Conservation (phyloP, 139 green algal genomes). For the Spirogloea muscicola region DNA sequence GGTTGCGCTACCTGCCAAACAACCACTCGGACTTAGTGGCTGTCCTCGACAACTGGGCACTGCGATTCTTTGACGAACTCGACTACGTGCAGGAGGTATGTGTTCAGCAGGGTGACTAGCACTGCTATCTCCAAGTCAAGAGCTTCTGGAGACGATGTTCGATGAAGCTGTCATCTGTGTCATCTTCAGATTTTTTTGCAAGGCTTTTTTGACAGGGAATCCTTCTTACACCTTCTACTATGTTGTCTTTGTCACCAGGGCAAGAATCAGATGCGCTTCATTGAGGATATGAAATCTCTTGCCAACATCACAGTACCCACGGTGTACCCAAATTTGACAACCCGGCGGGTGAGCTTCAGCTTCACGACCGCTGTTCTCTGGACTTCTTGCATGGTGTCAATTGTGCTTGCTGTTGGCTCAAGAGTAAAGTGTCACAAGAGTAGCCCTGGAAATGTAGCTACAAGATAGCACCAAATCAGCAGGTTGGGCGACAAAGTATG, state of each 20-base stretch:
- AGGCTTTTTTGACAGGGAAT: neutral
- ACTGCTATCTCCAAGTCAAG: too few relatives aligned
- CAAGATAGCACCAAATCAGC: too few relatives aligned
- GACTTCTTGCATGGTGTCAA: too few relatives aligned
- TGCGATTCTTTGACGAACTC: constrained; percentile 81
- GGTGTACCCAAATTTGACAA: constrained; percentile 29
- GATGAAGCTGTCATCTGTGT: too few relatives aligned
- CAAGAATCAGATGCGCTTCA: constrained; percentile 46
- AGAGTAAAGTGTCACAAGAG: too few relatives aligned
- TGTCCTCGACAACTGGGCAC: constrained; percentile 57
- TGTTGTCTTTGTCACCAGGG: constrained; percentile 1
- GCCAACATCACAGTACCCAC: constrained; percentile 28
- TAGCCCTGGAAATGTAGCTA: too few relatives aligned
- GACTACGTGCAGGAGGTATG: constrained; percentile 91
- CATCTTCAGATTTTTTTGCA: too few relatives aligned
- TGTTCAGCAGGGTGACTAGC: too few relatives aligned
- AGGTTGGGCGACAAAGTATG: too few relatives aligned
- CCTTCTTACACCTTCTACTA: neutral
- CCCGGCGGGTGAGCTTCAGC: constrained; percentile 29
- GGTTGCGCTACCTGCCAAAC: neutral
- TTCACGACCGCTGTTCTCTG: too few relatives aligned
- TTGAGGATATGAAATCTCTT: constrained; percentile 23
- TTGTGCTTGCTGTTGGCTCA: too few relatives aligned
- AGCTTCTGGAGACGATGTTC: too few relatives aligned
- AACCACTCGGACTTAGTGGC: constrained; percentile 66